Evolutionary conservation across 23 red algal genomes (phyloP), one percentile per base, ranked within the genome.

Genomic region (Gracilaria domingensis): DNA sequence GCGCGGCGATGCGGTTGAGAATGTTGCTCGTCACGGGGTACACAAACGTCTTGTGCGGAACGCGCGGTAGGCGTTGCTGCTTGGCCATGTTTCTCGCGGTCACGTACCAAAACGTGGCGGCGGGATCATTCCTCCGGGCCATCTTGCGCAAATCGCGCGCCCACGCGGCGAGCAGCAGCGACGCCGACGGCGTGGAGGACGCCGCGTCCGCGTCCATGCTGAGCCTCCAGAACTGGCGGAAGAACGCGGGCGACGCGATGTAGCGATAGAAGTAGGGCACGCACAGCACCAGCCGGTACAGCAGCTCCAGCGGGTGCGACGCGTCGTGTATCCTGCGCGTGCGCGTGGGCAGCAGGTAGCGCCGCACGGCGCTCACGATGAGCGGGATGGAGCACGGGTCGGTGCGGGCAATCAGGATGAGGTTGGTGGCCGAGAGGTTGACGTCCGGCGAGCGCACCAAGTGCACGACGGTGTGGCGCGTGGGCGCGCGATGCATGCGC

Each of bases 181-280:
- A 16, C 26, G 84, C 67, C 2, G 84, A 72, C 0, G 54, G 84
- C 11, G 33, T 51, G 23, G 79, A n/a, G 11, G 53, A 25, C 13
- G 79, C 0, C 3, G 54, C 24, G 7, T 62, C 58, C 53, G 24
- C 53, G 23, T 59, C 36, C 49, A 35, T 16, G 21, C 8, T 64
- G 23, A 88, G 28, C 6, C 84, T 37, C 65, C 65, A 88, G 23
- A 88, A 69, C 37, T 62, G 58, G 7, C 67, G 17, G 66, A 88
- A 69, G 5, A 88, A 88, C 2, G 44, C 40, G 17, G 67, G 67
- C 17, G 66, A 70, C 9, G 84, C 84, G 8, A 88, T 38, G 67
- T 88, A 88, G 67, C 84, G 84, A 66, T 88, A 88, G 34, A 88
- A 88, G 54, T 76, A 88, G 30, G 84, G 84, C 11, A 88, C 69